phyloP scores from a whole-genome alignment of 805 yeast genomes.

The Wickerhamomyces pijperi region DNA sequence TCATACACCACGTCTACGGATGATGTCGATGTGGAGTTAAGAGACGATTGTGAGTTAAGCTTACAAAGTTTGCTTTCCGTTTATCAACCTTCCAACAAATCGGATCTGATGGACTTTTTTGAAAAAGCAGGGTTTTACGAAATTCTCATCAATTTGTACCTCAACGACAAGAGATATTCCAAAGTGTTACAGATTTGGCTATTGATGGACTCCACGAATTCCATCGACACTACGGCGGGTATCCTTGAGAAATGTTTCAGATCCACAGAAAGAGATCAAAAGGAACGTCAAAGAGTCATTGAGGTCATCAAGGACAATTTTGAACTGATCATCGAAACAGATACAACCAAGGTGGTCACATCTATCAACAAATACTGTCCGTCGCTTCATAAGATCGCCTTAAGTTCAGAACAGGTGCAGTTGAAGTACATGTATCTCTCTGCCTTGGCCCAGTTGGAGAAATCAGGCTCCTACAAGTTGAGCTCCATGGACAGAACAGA shows the following conservation, averaged over 20 bases:
- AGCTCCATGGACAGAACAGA: constrained; percentile 12
- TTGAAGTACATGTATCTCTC: constrained; percentile 15
- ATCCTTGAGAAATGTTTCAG: constrained; percentile 18
- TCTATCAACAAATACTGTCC: constrained; percentile 17
- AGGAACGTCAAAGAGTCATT: constrained; percentile 11
- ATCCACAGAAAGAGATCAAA: constrained; percentile 12
- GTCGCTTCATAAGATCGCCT: constrained; percentile 8
- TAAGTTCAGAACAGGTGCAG: constrained; percentile 11
- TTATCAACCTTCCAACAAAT: constrained; percentile 48
- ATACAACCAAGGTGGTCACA: constrained; percentile 18
- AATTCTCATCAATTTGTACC: constrained; percentile 48
- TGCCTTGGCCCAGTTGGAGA: constrained; percentile 13
- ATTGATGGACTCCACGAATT: constrained; percentile 16
- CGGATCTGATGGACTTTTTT: constrained; percentile 36
- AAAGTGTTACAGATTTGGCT: constrained; percentile 49
- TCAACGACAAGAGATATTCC: constrained; percentile 38
- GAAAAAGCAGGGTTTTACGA: constrained; percentile 43
- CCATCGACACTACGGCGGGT: constrained; percentile 16
- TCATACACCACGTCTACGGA: constrained; percentile 14
- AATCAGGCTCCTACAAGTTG: constrained; percentile 10
- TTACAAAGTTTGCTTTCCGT: constrained; percentile 58
- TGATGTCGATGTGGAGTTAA: constrained; percentile 15
- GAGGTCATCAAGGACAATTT: constrained; percentile 9
- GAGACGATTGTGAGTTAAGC: constrained; percentile 64
- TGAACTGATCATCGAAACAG: constrained; percentile 17